Conservation (phyloP, 768 basidiomycete genomes). For the Paxillus involutus region DNA sequence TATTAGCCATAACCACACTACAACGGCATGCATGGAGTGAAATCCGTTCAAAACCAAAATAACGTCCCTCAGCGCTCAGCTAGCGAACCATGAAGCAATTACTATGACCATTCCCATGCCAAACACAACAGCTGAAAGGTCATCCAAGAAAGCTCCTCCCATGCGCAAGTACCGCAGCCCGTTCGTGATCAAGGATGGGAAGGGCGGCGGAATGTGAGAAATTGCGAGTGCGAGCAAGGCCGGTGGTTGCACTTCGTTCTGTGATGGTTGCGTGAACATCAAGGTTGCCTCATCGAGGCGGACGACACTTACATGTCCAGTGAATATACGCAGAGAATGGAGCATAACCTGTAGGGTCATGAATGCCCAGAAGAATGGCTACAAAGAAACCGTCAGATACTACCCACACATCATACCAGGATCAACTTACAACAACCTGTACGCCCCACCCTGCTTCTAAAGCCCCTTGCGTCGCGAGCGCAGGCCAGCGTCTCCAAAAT, state of each 20-base stretch:
- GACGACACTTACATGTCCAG: conserved; percentile 54
- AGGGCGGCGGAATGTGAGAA: conserved; percentile 63
- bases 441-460: conserved; percentile 44
- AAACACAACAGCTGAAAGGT: conserved; percentile 68
- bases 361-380: conserved; percentile 88
- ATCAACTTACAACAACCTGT: conserved; percentile 53
- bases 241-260: conserved; percentile 64
- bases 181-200: conserved; percentile 63
- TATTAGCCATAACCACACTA: conserved; percentile 4
- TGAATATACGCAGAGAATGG: conserved; percentile 72
- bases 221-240: conserved; percentile 58
- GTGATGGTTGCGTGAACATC: conserved; percentile 6
- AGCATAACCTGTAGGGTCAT: conserved; percentile 68
- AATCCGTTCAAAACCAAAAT: conserved; percentile 1
- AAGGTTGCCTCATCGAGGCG: background rate
- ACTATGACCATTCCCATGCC: conserved; percentile 66
- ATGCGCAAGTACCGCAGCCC: conserved; percentile 69
- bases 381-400: conserved; percentile 7
- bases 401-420: background rate
- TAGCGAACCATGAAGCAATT: conserved; percentile 47
- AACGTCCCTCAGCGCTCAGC: conserved; percentile 13
- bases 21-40: background rate
- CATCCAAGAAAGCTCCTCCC: conserved; percentile 66
- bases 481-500: conserved; percentile 65
- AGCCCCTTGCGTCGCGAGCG: conserved; percentile 43